A percentile compares a stretch with the other conserved stretches of the same genome.
Conservation (phyloP, 2,329 filamentous ascomycete genomes). For the Gremmenia infestans region DNA sequence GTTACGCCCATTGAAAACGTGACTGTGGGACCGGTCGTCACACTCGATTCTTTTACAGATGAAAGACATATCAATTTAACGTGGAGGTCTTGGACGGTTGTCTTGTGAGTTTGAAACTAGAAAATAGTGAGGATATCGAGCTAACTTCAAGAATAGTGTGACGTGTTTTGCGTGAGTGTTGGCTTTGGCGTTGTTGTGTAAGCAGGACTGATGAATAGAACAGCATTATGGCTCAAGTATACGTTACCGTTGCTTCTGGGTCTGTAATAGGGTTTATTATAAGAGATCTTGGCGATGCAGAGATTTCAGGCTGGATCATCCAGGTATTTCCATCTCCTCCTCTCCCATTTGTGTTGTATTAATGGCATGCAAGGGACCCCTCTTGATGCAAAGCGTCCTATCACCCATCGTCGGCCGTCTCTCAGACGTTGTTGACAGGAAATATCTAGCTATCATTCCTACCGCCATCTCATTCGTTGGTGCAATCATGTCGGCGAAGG, state of each 20-base stretch:
- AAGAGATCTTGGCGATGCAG: constrained; percentile 46
- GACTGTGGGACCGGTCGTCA: constrained; percentile 9
- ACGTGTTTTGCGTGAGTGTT: constrained; percentile 43
- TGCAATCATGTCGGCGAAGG: constrained; percentile 49
- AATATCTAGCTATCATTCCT: constrained; percentile 46
- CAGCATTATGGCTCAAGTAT: constrained; percentile 49
- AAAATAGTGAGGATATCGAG: constrained; percentile 33
- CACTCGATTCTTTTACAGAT: constrained; percentile 22
- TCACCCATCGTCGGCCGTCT: constrained; percentile 52
- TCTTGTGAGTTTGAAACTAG: constrained; percentile 34
- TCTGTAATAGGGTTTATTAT: constrained; percentile 53
- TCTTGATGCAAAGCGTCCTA: constrained; percentile 53
- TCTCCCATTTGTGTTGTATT: background rate
- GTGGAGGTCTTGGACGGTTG: constrained; percentile 50
- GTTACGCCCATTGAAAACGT: constrained; percentile 11
- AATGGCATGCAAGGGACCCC: constrained; percentile 40
- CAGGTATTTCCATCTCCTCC: constrained; percentile 32
- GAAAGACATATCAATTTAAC: constrained; percentile 43
- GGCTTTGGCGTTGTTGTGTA: background rate
- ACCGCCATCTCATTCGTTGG: constrained; percentile 50
- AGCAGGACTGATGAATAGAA: background rate
- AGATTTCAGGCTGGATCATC: constrained; percentile 51
- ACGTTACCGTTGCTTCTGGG: constrained; percentile 50
- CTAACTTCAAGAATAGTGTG: constrained; percentile 23
- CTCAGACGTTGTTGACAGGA: constrained; percentile 52